Evolutionary conservation across 768 basidiomycete species (phyloP), one percentile per base, ranked within the genome.

Genomic region (Nevesoporus exiguus): DNA sequence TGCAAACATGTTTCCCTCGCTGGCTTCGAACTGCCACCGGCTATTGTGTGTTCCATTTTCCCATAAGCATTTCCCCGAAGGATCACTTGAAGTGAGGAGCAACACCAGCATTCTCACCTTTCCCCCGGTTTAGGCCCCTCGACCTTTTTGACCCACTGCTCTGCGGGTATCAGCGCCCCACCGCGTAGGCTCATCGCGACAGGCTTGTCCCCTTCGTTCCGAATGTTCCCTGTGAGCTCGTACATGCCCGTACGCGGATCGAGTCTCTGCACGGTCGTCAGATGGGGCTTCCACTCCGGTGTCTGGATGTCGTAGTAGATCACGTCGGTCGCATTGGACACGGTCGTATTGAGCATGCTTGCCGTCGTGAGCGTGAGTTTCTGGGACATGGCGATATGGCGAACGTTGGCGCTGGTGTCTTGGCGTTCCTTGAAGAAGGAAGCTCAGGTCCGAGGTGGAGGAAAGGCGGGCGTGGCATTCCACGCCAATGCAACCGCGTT

Each of bases 301-400:
- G 74, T 77, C 34, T 69, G 64, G 51, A 76, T 59, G 51, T 76
- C 76, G 53, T 72, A 77, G 66, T 72, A 74, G 50, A 73, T 62
- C 55, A 61, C 62, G 57, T 77, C 75, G 52, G 62, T 67, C 31
- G 54, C 63, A 51, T 71, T 75, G 36, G 76, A 67, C 47, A 76
- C 67, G 36, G 73, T 62, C 56, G 73, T 68, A 54, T 73, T 75
- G 50, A 64, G 66, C 47, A 74, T 49, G 45, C 60, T 66, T 39
- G 74, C 66, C 47, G 74, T 77, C 43, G 74, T 76, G 44, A 76
- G 65, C 33, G 62, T 60, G 30, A 76, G 70, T 49, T 63, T 64
- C 44, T 73, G 64, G 47, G 72, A 60, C 58, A 63, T 59, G 58
- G 34, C 24, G 42, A 14, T 29, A 30, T 11, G 19, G 19, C 14